Evolutionary conservation across 179 eudicot species (phyloP).

Genomic region (Silene noctiflora): DNA sequence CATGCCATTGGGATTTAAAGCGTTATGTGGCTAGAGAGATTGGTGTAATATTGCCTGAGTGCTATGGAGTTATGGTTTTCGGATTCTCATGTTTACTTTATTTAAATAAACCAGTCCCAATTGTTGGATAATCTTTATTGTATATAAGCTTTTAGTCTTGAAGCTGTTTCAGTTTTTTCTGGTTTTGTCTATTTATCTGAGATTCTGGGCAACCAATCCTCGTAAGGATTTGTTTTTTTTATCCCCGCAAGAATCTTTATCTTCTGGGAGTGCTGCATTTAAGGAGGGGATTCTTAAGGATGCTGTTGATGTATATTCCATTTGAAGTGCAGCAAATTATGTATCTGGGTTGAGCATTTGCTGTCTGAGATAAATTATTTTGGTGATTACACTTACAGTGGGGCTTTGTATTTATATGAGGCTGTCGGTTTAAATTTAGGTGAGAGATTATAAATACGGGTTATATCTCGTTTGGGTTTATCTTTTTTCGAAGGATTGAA

Average conservation of each 20-base stretch:
- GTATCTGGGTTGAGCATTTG: not conserved
- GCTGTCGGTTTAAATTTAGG: not conserved
- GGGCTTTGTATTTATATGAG: no score
- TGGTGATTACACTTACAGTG: no score
- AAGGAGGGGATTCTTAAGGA: conserved; percentile 23
- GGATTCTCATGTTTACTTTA: conserved; percentile 20
- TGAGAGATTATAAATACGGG: not conserved
- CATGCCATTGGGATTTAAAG: conserved; percentile 30
- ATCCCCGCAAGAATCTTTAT: conserved; percentile 5
- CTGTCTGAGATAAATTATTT: not conserved
- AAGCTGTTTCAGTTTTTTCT: conserved; percentile 17
- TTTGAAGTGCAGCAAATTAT: conserved; percentile 6
- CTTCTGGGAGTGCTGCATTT: conserved; percentile 17
- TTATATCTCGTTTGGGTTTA: not conserved
- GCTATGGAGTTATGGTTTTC: conserved; percentile 27
- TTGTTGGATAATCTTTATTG: conserved; percentile 25
- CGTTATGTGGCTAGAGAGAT: conserved; percentile 22
- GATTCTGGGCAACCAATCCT: conserved; percentile 17
- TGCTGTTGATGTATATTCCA: conserved; percentile 2
- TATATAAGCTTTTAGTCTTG: conserved; percentile 21
- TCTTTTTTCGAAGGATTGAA: not conserved
- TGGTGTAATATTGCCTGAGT: conserved; percentile 25
- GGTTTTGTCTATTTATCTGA: conserved; percentile 16
- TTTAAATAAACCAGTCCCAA: conserved; percentile 21
- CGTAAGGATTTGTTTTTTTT: conserved; percentile 12